Percentiles rank a stretch among this genome's conserved stretches.
These are phyloP conservation scores for Candida orba DNA, from an alignment of 805 yeast species.

Conservation along the genomic window DNA sequence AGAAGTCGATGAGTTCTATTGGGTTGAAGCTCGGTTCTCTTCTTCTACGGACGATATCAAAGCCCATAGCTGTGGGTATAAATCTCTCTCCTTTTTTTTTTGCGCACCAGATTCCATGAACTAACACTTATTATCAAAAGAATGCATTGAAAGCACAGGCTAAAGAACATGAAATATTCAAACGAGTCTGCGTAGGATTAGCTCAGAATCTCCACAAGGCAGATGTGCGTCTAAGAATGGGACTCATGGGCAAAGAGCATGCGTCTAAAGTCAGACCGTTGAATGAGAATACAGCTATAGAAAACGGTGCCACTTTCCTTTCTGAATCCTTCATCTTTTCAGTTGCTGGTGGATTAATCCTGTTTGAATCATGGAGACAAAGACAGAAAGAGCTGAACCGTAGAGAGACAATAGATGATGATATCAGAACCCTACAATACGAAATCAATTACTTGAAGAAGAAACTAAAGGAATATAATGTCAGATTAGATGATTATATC, in stretches of 20 bases:
- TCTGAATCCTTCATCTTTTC: conserved; percentile 73
- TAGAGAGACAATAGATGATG: conserved; percentile 64
- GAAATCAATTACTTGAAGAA: conserved; percentile 54
- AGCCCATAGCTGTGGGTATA: conserved; percentile 54
- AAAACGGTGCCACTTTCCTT: conserved; percentile 71
- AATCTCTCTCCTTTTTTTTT: too few relatives aligned
- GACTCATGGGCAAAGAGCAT: conserved; percentile 30
- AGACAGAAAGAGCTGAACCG: conserved; percentile 55
- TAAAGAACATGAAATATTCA: conserved; percentile 59
- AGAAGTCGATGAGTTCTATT: conserved; percentile 57
- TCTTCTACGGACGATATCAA: conserved; percentile 66
- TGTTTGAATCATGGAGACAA: conserved; percentile 65
- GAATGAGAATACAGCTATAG: conserved; percentile 76
- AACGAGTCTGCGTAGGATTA: conserved; percentile 51
- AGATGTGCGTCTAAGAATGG: conserved; percentile 55
- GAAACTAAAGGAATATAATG: conserved; percentile 36
- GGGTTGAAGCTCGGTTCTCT: conserved; percentile 70
- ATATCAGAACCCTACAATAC: conserved; percentile 59
- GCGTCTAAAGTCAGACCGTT: conserved; percentile 58
- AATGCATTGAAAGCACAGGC: conserved; percentile 67
- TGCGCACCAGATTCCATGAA: not conserved
- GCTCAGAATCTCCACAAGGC: conserved; percentile 69
- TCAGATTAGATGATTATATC: conserved; percentile 41
- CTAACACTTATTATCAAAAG: conserved; percentile 14
- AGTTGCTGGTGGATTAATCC: conserved; percentile 70